Percentiles rank a stretch among this genome's conserved stretches.
Evolutionary conservation across 2,329 filamentous ascomycete genomes (phyloP).

Genomic region (Penicillium sp.): DNA sequence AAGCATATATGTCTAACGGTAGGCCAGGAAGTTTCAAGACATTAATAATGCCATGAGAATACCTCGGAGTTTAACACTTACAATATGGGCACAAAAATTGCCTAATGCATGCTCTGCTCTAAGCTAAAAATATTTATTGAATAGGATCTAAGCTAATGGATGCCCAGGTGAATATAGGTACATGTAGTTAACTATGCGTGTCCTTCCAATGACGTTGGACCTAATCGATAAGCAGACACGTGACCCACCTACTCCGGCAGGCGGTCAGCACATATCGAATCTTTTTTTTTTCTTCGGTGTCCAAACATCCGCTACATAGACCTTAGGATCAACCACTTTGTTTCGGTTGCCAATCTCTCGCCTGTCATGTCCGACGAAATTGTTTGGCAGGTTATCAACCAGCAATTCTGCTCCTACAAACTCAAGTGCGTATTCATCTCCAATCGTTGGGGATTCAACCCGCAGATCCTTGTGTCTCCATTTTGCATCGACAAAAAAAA

Average conservation of each 20-base stretch:
- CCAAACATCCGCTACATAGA: slow-evolving; percentile 2
- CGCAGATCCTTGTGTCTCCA: slow-evolving; percentile 4
- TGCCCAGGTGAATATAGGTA: not conserved
- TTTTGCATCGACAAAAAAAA: slow-evolving; percentile 1
- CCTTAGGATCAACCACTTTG: not conserved
- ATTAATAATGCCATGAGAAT: too few relatives aligned
- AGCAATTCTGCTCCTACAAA: slow-evolving; percentile 93
- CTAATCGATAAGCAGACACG: slow-evolving; percentile 36
- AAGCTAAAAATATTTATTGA: too few relatives aligned
- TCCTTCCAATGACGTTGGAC: slow-evolving; percentile 5
- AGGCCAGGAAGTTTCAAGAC: too few relatives aligned
- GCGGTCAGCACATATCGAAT: slow-evolving; percentile 5
- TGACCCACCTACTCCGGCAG: slow-evolving; percentile 19
- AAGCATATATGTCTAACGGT: too few relatives aligned
- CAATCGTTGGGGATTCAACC: not conserved
- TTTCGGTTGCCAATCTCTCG: slow-evolving; percentile 13
- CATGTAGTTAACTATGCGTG: too few relatives aligned
- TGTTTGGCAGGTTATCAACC: slow-evolving; percentile 94
- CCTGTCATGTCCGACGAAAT: slow-evolving; percentile 77
- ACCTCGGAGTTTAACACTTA: too few relatives aligned
- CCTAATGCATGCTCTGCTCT: too few relatives aligned
- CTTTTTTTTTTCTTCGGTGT: slow-evolving; percentile 9
- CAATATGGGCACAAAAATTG: too few relatives aligned
- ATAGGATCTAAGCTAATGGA: not conserved
- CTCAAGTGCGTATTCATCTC: slow-evolving; percentile 63